Base-by-base conservation (phyloP, 768 basidiomycete genomes). In the Pulveroboletus sp. region DNA sequence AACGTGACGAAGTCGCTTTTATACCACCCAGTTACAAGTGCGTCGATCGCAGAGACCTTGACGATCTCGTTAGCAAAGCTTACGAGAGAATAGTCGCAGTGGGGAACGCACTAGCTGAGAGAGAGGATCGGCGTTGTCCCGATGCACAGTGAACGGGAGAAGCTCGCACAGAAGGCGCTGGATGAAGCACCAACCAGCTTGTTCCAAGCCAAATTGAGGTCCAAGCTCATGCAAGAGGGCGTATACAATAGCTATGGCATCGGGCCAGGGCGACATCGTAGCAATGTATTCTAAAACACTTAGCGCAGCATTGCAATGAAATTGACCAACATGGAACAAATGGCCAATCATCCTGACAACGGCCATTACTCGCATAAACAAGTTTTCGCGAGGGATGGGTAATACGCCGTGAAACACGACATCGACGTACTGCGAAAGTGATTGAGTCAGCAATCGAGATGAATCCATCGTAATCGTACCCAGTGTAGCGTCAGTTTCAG, bases 211-310 rank as follows among this genome's bases (percentile, higher is more conserved):
- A 34, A 65, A 53, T 14, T n/a, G 34, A 3, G 55, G 55, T 12
- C 60, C 63, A 6, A 65, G 50, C 32, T 45, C 16, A 34, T 50
- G 35, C 40, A 60, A 34, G 10, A 63, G n/a, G 10, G 48, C 43
- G 20, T 55, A 57, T 40, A 52, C 40, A 11, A 51, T 14, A 12
- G 43, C 51, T 29, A 60, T 35, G 2, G 63, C 60, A 45, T 63
- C 63, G 2, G 34, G 45, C 51, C 40, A 49, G 6, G 55, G 60
- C 10, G 39, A 44, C 43, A 59, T 55, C 2, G 5, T 16, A 21
- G 63, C 58, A 25, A 64, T 17, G 38, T 43, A 45, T 11, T 21
- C 36, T 13, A 57, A 16, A 10, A 39, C 42, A 34, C 40, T 16
- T 32, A 60, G 51, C 19, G 29, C 50, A 29, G 17, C n/a, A 24